Base-by-base conservation (phyloP, 2,329 filamentous ascomycete genomes). In the Calonectria fujianensis region DNA sequence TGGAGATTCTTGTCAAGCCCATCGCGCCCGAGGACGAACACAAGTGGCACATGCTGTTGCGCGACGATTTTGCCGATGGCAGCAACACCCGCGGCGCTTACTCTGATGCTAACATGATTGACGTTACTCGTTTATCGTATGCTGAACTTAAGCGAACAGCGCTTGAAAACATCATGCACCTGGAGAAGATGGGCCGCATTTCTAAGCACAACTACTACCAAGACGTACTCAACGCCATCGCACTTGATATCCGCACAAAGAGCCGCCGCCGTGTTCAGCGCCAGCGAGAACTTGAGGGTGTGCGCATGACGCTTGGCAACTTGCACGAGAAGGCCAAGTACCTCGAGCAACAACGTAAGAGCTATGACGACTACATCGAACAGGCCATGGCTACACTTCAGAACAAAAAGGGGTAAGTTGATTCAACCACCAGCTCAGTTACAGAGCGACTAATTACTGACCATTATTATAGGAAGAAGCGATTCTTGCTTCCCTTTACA, bases 281-380 rank as follows among this genome's bases (percentile, higher is more conserved):
- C 73, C 94, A 98, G 83, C 93, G 95, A 63, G 97, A 99, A 85
- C 85, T 98, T 50, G 97, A 99, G 80, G 93, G 94, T 57, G 95
- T 96, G 29, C 91, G 94, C 35, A 88, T 94, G 73, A 97, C 95
- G 1, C 88, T 97, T 20, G 85, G 89, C 54, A 95, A 96, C 77
- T 87, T 97, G 75, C 93, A 95, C 84, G 92, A 96, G 80, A 97
- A 99, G 87, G 96, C 96, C 48, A 91, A 93, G 78, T 99, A 97
- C 86, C 91, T 99, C 13, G 97, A 99, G 83, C 94, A 96, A 80
- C 97, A 99, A 86, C 92, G 98, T 75, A 98, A 98, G 89, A 97
- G 94, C 78, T 99, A 99, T 87, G 98, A 99, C 83, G 96, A 99
- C 87, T 99, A 99, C 86, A 98, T 99, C 82, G 97, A 99, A 87